Conservation (phyloP, 2,329 filamentous ascomycete genomes). For the Fusarium subglutinans region DNA sequence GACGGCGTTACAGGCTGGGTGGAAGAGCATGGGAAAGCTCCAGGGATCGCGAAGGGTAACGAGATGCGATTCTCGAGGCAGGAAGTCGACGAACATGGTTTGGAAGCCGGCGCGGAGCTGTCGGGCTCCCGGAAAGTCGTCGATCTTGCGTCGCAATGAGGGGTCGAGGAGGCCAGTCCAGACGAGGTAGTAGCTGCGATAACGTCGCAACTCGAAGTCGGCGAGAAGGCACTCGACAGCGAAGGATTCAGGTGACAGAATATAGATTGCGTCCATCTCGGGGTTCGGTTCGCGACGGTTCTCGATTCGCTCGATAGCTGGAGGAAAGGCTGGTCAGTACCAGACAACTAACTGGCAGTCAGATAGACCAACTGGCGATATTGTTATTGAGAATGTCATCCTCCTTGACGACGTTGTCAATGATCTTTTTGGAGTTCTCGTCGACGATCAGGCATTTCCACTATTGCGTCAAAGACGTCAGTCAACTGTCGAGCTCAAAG, state of each 20-base stretch:
- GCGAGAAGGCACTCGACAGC: constrained; percentile 94
- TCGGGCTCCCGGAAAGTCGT: constrained; percentile 73
- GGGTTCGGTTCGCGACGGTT: constrained; percentile 82
- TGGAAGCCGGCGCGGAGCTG: constrained; percentile 83
- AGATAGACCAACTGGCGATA: constrained; percentile 79
- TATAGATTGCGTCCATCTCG: constrained; percentile 94
- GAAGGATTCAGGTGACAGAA: constrained; percentile 85
- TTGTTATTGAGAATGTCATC: constrained; percentile 98
- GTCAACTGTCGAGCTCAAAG: constrained; percentile 14
- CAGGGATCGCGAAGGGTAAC: constrained; percentile 93
- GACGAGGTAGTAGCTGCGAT: constrained; percentile 80
- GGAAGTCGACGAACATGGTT: constrained; percentile 88
- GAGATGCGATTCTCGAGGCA: constrained; percentile 88
- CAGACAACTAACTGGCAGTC: constrained; percentile 5
- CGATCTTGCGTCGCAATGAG: constrained; percentile 76
- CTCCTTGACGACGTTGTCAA: constrained; percentile 91
- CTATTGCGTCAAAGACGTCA: constrained; percentile 55
- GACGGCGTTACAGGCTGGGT: constrained; percentile 86
- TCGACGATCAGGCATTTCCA: constrained; percentile 98
- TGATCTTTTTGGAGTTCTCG: constrained; percentile 80
- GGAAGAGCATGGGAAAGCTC: constrained; percentile 93
- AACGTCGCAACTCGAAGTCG: constrained; percentile 86
- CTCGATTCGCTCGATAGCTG: constrained; percentile 95
- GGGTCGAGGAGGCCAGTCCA: constrained; percentile 84
- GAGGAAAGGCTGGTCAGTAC: constrained; percentile 27